Base-by-base conservation (phyloP, 1,284 basidiomycete species). In the Rhodotorula mucilaginosa region DNA sequence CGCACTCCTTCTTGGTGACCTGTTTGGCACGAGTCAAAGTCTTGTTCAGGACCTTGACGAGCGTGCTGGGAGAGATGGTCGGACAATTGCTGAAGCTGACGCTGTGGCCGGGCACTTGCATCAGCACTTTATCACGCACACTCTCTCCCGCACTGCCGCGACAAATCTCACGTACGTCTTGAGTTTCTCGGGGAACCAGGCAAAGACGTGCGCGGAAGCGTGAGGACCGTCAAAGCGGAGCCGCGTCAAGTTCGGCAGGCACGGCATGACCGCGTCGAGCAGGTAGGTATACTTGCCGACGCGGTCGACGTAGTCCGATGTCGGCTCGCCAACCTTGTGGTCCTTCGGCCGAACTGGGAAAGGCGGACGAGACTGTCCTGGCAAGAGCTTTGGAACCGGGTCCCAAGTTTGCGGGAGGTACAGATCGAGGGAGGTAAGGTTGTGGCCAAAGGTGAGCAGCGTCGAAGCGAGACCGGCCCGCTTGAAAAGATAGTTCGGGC, bases 191-290 rank as follows among this genome's bases (percentile, higher is more conserved):
- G 71, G 74, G 52, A 73, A 52, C 52, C 58, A 56, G 29, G n/a
- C 18, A 64, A 75, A 75, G 26, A 70, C 18, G 31, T 31, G 18
- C 16, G 59, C 59, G 13, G 63, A 66, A 3, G 74, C 74, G 29
- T 69, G 54, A 7, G 65, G 62, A 1, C 74, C 74, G 29, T 54
- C 56, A 65, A 68, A 73, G 54, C 47, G 51, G 15, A 73, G 39
- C 0, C 44, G 52, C 3, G 58, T 64, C 23, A 75, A 39, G 48
- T 71, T 58, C 8, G 72, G 74, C 3, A 75, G 44, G 61, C 49
- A 75, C 2, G 46, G 63, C 31, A 71, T 23, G 47, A 70, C 23
- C 21, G 65, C 72, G 48, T 75, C 74, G 61, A 74, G 70, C 29
- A 72, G 34, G 65, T 52, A 68, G 26, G 59, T 59, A 54, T 71